These are phyloP conservation scores for Phoma sp. DNA, from an alignment of 2,329 filamentous ascomycete genomes.

Conservation along the genomic window DNA sequence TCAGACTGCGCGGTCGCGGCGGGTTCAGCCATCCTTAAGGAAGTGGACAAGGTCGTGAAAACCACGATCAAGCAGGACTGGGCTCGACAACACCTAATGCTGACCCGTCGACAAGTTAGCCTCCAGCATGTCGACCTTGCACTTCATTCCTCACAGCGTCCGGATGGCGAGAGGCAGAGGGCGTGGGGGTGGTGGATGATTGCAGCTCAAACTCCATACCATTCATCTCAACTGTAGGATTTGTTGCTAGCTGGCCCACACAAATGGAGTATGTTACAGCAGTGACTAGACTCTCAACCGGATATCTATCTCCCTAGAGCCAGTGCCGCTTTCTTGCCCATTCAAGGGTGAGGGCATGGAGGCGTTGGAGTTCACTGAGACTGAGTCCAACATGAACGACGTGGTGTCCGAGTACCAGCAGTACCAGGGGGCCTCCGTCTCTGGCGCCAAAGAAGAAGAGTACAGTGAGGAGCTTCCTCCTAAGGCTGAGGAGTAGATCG, in stretches of 20 bases:
- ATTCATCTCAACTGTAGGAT: neutral
- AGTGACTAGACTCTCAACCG: too few species aligned
- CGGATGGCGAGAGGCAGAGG: constrained; percentile 31
- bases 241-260: neutral
- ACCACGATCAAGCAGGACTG: neutral
- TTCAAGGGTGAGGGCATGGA: too few species aligned
- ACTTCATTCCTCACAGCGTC: constrained; percentile 67
- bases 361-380: too few species aligned
- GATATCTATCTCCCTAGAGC: too few species aligned
- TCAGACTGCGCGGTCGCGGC: constrained; percentile 40
- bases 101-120: constrained; percentile 69
- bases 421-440: too few species aligned
- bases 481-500: too few species aligned
- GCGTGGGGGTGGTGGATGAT: constrained; percentile 25
- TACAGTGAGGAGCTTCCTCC: too few species aligned
- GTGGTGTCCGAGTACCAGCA: too few species aligned
- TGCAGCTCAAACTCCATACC: neutral
- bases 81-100: constrained; percentile 39
- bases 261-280: too few species aligned
- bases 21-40: constrained; percentile 37
- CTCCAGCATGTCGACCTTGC: constrained; percentile 73
- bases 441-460: too few species aligned
- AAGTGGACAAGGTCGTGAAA: constrained; percentile 19
- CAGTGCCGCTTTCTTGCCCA: neutral
- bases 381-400: too few species aligned